phyloP scores from a whole-genome alignment of 1,284 basidiomycete genomes.

The Sanghuangporus weigelae region DNA sequence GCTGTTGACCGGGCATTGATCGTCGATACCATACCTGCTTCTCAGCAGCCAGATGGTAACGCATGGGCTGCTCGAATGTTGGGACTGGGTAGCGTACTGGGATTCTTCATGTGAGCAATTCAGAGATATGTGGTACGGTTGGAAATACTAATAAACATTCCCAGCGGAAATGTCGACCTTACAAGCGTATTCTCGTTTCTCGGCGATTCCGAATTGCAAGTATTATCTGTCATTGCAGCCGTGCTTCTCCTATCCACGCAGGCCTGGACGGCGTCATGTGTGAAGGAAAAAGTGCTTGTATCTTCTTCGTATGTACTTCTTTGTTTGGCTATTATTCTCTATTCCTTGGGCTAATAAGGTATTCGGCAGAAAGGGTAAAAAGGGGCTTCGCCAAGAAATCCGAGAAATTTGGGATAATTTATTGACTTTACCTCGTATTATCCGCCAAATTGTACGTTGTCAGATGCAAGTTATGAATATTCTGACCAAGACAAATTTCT shows the following conservation, averaged over 20 bases:
- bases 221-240: conserved; percentile 42
- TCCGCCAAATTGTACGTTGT: conserved; percentile 65
- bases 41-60: conserved; percentile 80
- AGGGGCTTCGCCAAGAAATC: conserved; percentile 47
- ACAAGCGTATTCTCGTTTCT: conserved; percentile 33
- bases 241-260: conserved; percentile 37
- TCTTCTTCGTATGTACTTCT: conserved; percentile 34
- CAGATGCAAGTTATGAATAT: conserved; percentile 1
- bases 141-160: conserved; percentile 18
- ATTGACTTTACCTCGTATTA: conserved; percentile 63
- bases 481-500: conserved; percentile 8
- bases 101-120: conserved; percentile 75
- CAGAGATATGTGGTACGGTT: not conserved
- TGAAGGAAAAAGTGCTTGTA: conserved; percentile 76
- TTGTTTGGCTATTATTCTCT: not conserved
- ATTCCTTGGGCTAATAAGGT: not conserved
- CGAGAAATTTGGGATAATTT: conserved; percentile 67
- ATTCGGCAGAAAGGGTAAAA: conserved; percentile 28
- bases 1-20: conserved; percentile 81
- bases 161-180: conserved; percentile 37
- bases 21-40: conserved; percentile 64
- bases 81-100: conserved; percentile 75
- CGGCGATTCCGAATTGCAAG: conserved; percentile 44
- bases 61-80: conserved; percentile 94
- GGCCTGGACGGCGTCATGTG: conserved; percentile 32